These are phyloP conservation scores for Suillus subluteus DNA, from an alignment of 768 basidiomycete species.

Conservation along the genomic window DNA sequence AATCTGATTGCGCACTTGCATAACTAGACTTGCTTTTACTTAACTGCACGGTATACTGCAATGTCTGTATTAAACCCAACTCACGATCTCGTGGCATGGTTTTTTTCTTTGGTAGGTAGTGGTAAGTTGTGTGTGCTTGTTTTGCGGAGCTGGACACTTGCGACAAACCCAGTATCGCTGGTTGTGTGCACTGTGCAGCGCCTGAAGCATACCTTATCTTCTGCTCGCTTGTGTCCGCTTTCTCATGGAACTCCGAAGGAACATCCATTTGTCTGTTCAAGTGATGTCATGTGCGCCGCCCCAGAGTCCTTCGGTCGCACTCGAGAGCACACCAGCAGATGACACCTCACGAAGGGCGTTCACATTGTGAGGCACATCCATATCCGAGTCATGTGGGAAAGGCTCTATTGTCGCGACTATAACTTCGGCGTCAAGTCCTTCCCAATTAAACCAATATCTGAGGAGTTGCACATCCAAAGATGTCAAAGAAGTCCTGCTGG, in stretches of 20 bases:
- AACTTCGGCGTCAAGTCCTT: constrained; percentile 43
- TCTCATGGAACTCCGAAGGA: constrained; percentile 5
- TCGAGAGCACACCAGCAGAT: no score
- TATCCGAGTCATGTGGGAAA: no score
- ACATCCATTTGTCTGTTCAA: background rate
- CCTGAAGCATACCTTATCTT: background rate
- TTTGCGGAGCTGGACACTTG: background rate
- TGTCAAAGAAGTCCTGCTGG: constrained; percentile 56
- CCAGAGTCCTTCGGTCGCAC: no score
- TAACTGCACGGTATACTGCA: background rate
- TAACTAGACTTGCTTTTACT: constrained; percentile 12
- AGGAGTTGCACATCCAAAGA: constrained; percentile 57
- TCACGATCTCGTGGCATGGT: constrained; percentile 4
- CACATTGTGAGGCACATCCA: no score
- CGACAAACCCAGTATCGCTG: background rate
- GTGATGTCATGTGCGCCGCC: constrained; percentile 3
- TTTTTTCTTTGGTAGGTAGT: no score
- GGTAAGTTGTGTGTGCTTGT: background rate
- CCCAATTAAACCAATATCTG: constrained; percentile 46
- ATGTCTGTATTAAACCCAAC: constrained; percentile 13
- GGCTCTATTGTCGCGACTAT: constrained; percentile 49
- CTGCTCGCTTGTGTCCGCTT: background rate
- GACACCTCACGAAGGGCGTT: no score
- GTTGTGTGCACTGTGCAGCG: background rate
- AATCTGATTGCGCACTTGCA: constrained; percentile 12